These are phyloP conservation scores for Pseudopithomyces chartarum DNA, from an alignment of 2,329 filamentous ascomycete genomes.

Conservation along the genomic window DNA sequence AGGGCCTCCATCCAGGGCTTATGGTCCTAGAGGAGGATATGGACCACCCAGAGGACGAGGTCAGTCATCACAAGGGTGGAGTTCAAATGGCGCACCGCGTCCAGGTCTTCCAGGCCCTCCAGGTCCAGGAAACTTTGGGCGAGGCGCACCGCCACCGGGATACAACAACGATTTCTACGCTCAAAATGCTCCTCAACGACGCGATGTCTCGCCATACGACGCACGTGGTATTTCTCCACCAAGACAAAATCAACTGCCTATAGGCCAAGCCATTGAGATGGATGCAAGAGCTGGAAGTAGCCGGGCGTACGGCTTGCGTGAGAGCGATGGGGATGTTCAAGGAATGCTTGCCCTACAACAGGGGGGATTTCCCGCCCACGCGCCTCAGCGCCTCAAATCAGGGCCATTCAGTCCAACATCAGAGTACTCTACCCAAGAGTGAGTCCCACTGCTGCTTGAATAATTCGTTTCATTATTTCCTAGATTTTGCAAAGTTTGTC, in stretches of 20 bases:
- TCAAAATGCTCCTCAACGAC: conserved; percentile 49
- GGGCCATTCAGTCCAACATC: conserved; percentile 63
- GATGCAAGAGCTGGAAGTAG: conserved; percentile 59
- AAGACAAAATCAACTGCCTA: conserved; percentile 44
- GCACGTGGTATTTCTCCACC: conserved; percentile 64
- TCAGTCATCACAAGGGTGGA: conserved; percentile 49
- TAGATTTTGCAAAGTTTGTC: too few species aligned
- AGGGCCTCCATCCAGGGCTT: conserved; percentile 43
- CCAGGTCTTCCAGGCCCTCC: too few species aligned
- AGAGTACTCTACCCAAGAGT: conserved; percentile 76
- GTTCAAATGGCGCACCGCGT: conserved; percentile 38
- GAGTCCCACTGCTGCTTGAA: conserved; percentile 46
- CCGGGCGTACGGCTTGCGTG: conserved; percentile 52
- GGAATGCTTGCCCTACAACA: conserved; percentile 77
- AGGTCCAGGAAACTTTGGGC: conserved; percentile 37
- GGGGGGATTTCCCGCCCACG: conserved; percentile 34
- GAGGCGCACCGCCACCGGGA: conserved; percentile 49
- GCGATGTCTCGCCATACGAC: conserved; percentile 46
- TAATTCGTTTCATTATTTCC: conserved; percentile 15
- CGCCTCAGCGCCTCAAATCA: conserved; percentile 32
- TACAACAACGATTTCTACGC: conserved; percentile 45
- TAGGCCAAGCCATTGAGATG: conserved; percentile 79
- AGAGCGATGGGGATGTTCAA: conserved; percentile 73
- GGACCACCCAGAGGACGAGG: conserved; percentile 43
- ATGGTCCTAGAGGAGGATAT: conserved; percentile 43